Conservation (phyloP, 495 filamentous ascomycete species). For the Penicillium lagena region DNA sequence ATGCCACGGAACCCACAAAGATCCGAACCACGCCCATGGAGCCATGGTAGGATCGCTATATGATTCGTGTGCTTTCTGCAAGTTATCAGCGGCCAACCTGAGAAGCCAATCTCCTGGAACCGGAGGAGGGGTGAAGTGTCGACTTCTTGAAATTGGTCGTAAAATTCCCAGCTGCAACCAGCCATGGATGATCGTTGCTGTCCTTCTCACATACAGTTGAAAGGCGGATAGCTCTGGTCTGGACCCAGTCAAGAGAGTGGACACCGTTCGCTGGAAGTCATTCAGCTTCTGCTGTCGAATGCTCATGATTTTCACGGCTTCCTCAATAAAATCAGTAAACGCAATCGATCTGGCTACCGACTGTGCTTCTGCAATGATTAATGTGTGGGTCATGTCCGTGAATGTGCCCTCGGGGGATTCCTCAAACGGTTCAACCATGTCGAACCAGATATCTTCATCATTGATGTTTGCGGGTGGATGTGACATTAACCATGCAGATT, state of each 20-base stretch:
- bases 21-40: slow-evolving; percentile 35
- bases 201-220: slow-evolving; percentile 20
- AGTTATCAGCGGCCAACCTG: slow-evolving; percentile 22
- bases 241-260: slow-evolving; percentile 15
- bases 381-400: slow-evolving; percentile 27
- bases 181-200: slow-evolving; percentile 15
- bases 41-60: slow-evolving; percentile 15
- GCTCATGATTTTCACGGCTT: slow-evolving; percentile 13
- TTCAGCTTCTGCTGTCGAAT: slow-evolving; percentile 21
- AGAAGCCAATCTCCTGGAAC: slow-evolving; percentile 21
- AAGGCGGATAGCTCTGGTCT: slow-evolving; percentile 17
- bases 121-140: slow-evolving; percentile 18
- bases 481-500: slow-evolving; percentile 20
- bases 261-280: slow-evolving; percentile 19
- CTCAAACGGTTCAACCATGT: slow-evolving; percentile 15
- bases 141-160: slow-evolving; percentile 21
- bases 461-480: slow-evolving; percentile 26
- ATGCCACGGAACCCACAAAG: slow-evolving; percentile 42
- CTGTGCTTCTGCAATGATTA: slow-evolving; percentile 19
- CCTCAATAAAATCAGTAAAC: slow-evolving; percentile 21
- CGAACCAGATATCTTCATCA: slow-evolving; percentile 23
- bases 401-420: slow-evolving; percentile 16
- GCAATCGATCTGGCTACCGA: slow-evolving; percentile 20
- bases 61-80: slow-evolving; percentile 15
- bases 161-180: slow-evolving; percentile 27